Evolutionary conservation across 257 asterid species (phyloP).

Genomic region (Solanum gandarillasii): DNA sequence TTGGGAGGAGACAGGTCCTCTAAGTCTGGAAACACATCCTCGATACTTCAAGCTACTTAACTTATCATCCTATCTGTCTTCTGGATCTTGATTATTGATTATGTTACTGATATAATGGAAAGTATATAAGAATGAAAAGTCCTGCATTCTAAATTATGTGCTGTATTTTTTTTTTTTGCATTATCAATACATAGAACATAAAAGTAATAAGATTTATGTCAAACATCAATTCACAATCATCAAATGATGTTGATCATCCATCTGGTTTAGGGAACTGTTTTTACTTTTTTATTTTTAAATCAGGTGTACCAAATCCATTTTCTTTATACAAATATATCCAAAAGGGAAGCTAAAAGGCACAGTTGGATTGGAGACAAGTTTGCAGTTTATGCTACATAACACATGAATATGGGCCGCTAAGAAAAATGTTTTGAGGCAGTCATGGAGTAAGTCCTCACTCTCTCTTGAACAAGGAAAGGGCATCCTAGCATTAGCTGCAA

Average conservation of each 20-base stretch:
- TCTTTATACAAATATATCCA: neutral
- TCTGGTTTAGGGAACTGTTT: neutral
- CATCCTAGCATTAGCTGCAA: neutral
- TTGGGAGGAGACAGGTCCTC: neutral
- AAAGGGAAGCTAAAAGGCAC: neutral
- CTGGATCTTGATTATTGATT: neutral
- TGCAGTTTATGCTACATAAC: neutral
- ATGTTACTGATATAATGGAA: neutral
- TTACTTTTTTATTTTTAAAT: neutral
- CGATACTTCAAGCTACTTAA: neutral
- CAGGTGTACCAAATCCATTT: neutral
- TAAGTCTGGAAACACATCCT: neutral
- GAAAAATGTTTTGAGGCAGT: neutral
- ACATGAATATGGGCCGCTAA: neutral
- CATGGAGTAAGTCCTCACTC: neutral
- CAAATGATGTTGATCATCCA: neutral
- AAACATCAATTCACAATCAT: neutral
- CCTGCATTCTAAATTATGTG: neutral
- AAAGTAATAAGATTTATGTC: neutral
- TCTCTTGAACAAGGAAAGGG: neutral
- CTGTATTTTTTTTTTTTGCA: neutral
- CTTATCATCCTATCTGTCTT: neutral
- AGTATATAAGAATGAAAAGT: neutral
- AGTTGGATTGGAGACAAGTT: neutral
- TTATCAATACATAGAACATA: neutral